Evolutionary conservation across 2,329 filamentous ascomycete species (phyloP), one percentile per base, ranked within the genome.

Genomic region (Cordyceps cicadae): DNA sequence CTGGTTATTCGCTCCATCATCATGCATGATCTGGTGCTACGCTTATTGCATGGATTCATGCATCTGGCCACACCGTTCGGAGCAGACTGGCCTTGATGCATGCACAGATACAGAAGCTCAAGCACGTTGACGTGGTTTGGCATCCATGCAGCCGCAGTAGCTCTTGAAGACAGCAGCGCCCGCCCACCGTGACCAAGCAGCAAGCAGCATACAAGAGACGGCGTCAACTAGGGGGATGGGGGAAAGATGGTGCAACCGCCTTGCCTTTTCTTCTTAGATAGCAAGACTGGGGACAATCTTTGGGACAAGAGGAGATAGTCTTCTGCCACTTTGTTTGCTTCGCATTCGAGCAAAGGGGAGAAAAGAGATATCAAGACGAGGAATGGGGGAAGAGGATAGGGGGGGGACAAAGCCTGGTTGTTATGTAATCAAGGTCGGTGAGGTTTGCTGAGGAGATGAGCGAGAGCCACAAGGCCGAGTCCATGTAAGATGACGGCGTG

Each of bases 91-190:
- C 34, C 48, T 41, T 21, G 17, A 43, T 37, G 37, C 43, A 24
- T 46, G 19, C 15, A 43, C 5, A 19, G n/a, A 46, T n/a, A 7
- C 37, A 43, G 11, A 26, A n/a, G 29, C 34, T n/a, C 17, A 46
- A 45, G 37, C 37, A 51, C 34, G 56, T 52, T 59, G 56, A 59
- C 56, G 56, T 59, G 37, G 56, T 32, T 45, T 51, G 48, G 48
- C 56, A 26, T 46, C 46, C 55, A 58, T 58, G 55, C 55, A 58
- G 55, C 34, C 17, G 34, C 45, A 21, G 46, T 32, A 21, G 43
- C 43, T 46, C 34, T 37, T 34, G 15, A 15, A 45, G 12, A 15
- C 45, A 37, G 37, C 56, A n/a, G 15, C 46, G 56, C 26, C 48
- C 43, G 48, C 26, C 24, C 39, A 45, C 48, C 34, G 56, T 29